Evolutionary conservation across 2,329 filamentous ascomycete genomes (phyloP).

Genomic region (Fusarium neocosmosporiellum): DNA sequence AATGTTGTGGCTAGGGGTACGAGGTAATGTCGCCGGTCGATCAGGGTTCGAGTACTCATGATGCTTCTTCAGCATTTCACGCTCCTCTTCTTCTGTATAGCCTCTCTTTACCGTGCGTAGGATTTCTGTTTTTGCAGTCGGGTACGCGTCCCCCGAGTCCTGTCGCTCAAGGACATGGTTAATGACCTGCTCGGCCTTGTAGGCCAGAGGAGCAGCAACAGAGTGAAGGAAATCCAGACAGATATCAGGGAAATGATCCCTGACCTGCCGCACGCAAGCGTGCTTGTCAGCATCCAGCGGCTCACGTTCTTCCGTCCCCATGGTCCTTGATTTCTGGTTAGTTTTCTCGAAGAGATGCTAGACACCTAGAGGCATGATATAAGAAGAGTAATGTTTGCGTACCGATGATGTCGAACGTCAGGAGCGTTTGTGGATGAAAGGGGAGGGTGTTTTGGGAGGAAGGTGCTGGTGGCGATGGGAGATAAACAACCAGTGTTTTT

Average conservation of each 20-base stretch:
- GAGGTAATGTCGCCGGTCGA: no score
- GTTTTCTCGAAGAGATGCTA: neutral
- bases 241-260: slow-evolving; percentile 58
- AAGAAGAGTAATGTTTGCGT: neutral
- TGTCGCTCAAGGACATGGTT: slow-evolving; percentile 53
- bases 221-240: slow-evolving; percentile 52
- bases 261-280: slow-evolving; percentile 28
- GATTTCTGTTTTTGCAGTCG: slow-evolving; percentile 37
- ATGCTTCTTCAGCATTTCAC: no score
- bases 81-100: slow-evolving; percentile 30
- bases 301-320: neutral
- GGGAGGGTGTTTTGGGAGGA: neutral
- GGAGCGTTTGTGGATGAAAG: neutral
- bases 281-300: neutral
- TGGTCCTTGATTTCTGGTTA: neutral
- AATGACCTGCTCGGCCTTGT: slow-evolving; percentile 49
- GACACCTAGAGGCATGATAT: neutral
- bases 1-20: no score
- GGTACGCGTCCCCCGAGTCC: slow-evolving; percentile 54
- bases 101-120: slow-evolving; percentile 57
- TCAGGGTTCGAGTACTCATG: no score
- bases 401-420: neutral
- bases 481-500: neutral
- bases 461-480: neutral
- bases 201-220: slow-evolving; percentile 41